Evolutionary conservation across 768 basidiomycete genomes (phyloP).

Genomic region (Hortiboletus flavorubellus): DNA sequence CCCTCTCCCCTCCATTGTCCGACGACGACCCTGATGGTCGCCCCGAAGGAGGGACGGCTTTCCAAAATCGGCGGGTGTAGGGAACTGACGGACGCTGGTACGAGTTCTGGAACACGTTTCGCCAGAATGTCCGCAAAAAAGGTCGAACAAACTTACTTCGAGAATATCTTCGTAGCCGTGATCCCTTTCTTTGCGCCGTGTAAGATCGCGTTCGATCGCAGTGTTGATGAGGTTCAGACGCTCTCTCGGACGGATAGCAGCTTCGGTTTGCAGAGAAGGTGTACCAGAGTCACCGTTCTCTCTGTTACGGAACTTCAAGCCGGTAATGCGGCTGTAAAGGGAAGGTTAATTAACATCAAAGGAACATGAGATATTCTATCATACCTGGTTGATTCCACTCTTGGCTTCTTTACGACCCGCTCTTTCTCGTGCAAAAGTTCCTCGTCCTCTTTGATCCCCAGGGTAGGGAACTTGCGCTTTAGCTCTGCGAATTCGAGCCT

Average conservation of each 20-base stretch:
- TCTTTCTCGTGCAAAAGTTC: slow-evolving; percentile 73
- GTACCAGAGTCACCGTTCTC: slow-evolving; percentile 41
- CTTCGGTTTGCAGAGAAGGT: slow-evolving; percentile 41
- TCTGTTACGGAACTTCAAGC: slow-evolving; percentile 51
- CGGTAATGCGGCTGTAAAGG: slow-evolving; percentile 41
- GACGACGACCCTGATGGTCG: slow-evolving; percentile 31
- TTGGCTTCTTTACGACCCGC: slow-evolving; percentile 56
- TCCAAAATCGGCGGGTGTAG: slow-evolving; percentile 64
- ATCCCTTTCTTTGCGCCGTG: slow-evolving; percentile 68
- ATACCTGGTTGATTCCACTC: slow-evolving; percentile 29
- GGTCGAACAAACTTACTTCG: slow-evolving; percentile 51
- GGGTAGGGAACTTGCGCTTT: slow-evolving; percentile 66
- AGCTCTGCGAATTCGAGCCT: slow-evolving; percentile 72
- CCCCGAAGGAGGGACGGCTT: slow-evolving; percentile 46
- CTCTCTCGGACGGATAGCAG: slow-evolving; percentile 60
- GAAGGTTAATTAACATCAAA: not conserved
- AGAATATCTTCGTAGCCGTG: slow-evolving; percentile 84
- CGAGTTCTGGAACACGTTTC: slow-evolving; percentile 45
- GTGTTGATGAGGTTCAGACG: slow-evolving; percentile 53
- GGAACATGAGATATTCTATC: not conserved
- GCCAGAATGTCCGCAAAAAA: not conserved
- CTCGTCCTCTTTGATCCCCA: slow-evolving; percentile 66
- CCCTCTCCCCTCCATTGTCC: slow-evolving; percentile 20
- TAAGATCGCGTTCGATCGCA: slow-evolving; percentile 58
- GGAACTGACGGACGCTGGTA: slow-evolving; percentile 64